Base-by-base conservation (phyloP, 2,329 filamentous ascomycete species). In the Cladosporium sp. region DNA sequence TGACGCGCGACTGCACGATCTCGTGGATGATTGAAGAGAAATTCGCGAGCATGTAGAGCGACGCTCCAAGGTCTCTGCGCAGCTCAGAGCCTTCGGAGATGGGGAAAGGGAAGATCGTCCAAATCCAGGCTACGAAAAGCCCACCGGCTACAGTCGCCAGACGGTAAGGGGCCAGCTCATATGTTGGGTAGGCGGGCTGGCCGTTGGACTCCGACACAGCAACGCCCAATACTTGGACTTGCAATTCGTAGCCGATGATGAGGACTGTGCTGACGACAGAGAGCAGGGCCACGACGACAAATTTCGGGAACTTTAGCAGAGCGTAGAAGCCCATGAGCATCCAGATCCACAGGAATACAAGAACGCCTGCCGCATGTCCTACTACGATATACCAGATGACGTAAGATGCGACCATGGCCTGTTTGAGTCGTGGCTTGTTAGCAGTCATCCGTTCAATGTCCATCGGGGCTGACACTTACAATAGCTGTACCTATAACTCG, bases 361-460 rank as follows among this genome's bases (percentile, higher is more conserved):
- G 79, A 5, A 88, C 78, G 0, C 88, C 89, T 0, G 84, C 75
- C 0, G 82, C 83, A 11, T 84, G 79, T 47, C 81, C 73, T 64
- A 84, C 80, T 0, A 85, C 84, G n/a, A 92, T 90, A 65, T 92
- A 92, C 89, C 66, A 91, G 89, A 87, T 87, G 5, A 89, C 71
- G 55, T 86, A 80, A 1, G 84, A 82, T 19, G 81, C 76, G 3
- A 86, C 70, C 81, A 88, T 87, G 7, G 86, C 85, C 54, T 56
- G 90, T 11, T n/a, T 84, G 81, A 5, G 87, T 34, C 8, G 11
- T 34, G 11, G 8, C 14, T 8, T 7, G 38, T 40, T 14, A 40
- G 38, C 15, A 17, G 11, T 40, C 17, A 8, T 17, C 3, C 4
- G 15, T 3, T 25, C 25, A 34, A 34, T 9, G 8, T 9, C 30